phyloP scores from a whole-genome alignment of 1,139 yeast species.

The Sugiyamaella sp. region DNA sequence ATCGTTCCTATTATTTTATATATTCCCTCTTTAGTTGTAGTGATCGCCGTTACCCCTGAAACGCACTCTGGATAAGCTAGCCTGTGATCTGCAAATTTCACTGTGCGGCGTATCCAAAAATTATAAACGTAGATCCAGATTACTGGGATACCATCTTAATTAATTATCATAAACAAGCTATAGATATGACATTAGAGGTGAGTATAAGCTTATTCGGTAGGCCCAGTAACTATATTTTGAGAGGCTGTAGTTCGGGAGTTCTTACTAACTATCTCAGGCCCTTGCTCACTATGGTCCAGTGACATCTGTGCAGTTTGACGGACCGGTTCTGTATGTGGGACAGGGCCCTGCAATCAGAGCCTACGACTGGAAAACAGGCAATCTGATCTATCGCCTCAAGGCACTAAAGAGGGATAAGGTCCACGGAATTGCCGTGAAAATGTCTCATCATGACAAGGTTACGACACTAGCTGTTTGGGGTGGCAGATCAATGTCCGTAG shows the following conservation, averaged over 20 bases:
- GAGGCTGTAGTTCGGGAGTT: background rate
- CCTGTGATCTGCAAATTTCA: constrained; percentile 9
- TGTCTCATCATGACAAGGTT: constrained; percentile 25
- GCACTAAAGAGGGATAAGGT: constrained; percentile 73
- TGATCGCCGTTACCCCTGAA: background rate
- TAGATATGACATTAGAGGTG: constrained; percentile 11
- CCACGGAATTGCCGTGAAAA: constrained; percentile 61
- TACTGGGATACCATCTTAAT: background rate
- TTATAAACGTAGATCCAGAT: constrained; percentile 1
- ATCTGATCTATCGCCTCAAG: constrained; percentile 47
- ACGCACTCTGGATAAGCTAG: background rate
- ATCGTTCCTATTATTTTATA: background rate
- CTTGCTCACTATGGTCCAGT: constrained; percentile 70
- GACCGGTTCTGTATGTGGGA: constrained; percentile 58
- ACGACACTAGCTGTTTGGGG: constrained; percentile 61
- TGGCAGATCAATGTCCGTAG: constrained; percentile 64
- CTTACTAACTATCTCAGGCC: constrained; percentile 20
- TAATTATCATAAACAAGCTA: background rate
- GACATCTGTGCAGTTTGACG: constrained; percentile 57
- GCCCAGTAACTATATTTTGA: no score
- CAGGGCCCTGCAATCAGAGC: constrained; percentile 70
- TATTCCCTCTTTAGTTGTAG: background rate
- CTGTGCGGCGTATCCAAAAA: constrained; percentile 11
- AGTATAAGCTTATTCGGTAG: background rate
- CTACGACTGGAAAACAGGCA: constrained; percentile 51